A percentile compares a stretch with the other conserved stretches of the same genome.
phyloP scores from a whole-genome alignment of 768 basidiomycete species.

The Lactarius hengduanensis region DNA sequence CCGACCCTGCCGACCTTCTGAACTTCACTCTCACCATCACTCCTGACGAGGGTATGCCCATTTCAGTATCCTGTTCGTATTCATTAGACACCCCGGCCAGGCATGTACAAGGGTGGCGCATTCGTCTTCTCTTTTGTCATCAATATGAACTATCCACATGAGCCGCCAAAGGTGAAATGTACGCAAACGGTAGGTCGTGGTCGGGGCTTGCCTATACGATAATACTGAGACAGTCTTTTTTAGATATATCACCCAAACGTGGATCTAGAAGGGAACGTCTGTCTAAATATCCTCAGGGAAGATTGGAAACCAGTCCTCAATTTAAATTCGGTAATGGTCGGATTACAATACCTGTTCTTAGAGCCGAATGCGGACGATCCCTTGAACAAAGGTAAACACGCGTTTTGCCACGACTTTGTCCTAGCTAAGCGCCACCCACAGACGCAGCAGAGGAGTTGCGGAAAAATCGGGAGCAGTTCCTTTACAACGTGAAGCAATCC shows the following conservation, averaged over 20 bases:
- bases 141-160: slow-evolving; percentile 98
- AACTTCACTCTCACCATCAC: slow-evolving; percentile 95
- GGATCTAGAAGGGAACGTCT: slow-evolving; percentile 97
- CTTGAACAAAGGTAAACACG: slow-evolving; percentile 89
- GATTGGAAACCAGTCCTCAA: slow-evolving; percentile 99
- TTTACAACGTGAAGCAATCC: slow-evolving; percentile 79
- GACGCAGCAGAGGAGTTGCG: slow-evolving; percentile 96
- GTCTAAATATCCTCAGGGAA: slow-evolving; percentile 96
- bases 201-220: background rate
- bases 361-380: slow-evolving; percentile 99
- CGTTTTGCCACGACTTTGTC: background rate
- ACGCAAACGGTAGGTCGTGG: slow-evolving; percentile 71
- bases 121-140: slow-evolving; percentile 95
- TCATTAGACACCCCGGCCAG: slow-evolving; percentile 41
- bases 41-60: slow-evolving; percentile 83
- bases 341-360: slow-evolving; percentile 95
- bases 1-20: slow-evolving; percentile 90
- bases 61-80: slow-evolving; percentile 5
- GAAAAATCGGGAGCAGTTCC: slow-evolving; percentile 81
- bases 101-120: slow-evolving; percentile 96
- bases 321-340: slow-evolving; percentile 97
- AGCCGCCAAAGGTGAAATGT: slow-evolving; percentile 99
- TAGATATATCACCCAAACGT: slow-evolving; percentile 99
- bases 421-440: slow-evolving; percentile 38
- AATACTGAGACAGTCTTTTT: slow-evolving; percentile 2